phyloP scores from a whole-genome alignment of 306 rosid genomes.

The Argentina anserina region DNA sequence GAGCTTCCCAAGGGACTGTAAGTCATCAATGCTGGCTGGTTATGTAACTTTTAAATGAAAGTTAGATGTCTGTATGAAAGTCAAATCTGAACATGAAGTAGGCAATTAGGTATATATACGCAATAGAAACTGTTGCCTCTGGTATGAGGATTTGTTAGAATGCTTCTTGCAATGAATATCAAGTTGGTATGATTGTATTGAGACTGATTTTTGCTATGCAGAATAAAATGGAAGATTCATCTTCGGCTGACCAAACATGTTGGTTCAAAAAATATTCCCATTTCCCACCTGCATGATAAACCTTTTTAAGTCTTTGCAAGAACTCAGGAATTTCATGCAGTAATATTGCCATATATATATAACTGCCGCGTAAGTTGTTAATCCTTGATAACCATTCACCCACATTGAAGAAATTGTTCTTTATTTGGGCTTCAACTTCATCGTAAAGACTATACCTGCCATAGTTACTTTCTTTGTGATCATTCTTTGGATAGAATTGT shows the following conservation, averaged over 20 bases:
- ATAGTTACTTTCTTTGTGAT: neutral
- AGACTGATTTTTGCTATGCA: conserved; percentile 37
- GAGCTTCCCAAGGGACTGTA: conserved; percentile 59
- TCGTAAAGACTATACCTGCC: neutral
- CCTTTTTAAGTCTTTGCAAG: neutral
- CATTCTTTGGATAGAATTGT: conserved; percentile 8
- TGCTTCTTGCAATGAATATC: neutral
- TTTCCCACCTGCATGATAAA: neutral
- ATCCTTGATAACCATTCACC: neutral
- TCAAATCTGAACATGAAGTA: no score
- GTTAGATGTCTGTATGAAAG: no score
- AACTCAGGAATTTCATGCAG: neutral
- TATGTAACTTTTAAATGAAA: neutral
- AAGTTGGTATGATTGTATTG: conserved; percentile 3
- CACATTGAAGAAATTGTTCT: neutral
- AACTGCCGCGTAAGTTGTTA: no score
- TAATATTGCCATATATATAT: no score
- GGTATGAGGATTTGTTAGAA: neutral
- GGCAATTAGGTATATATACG: no score
- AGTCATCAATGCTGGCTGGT: conserved; percentile 5
- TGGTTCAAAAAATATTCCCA: conserved; percentile 9
- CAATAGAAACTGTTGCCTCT: neutral
- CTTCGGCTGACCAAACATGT: conserved; percentile 98
- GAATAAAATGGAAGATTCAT: conserved; percentile 95
- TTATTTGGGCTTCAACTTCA: neutral